Evolutionary conservation across 2,329 filamentous ascomycete genomes (phyloP).

Genomic region (Triangularia setosa): DNA sequence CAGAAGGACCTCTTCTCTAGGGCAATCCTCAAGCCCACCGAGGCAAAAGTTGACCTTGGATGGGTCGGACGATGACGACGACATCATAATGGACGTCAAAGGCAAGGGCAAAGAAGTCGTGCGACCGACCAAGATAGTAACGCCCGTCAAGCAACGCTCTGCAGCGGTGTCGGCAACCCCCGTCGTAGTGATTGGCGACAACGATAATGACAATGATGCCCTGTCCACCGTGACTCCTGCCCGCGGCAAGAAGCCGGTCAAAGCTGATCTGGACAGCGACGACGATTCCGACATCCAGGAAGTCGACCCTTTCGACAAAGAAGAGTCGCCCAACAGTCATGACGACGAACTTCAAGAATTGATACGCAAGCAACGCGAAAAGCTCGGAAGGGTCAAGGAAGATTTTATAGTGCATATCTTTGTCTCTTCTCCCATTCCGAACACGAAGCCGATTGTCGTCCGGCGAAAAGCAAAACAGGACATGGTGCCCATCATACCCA

Average conservation of each 20-base stretch:
- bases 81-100: slow-evolving; percentile 23
- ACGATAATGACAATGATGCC: slow-evolving; percentile 13
- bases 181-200: slow-evolving; percentile 23
- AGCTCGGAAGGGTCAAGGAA: not conserved
- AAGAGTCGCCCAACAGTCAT: slow-evolving; percentile 2
- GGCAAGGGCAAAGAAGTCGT: slow-evolving; percentile 26
- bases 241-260: not conserved
- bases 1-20: not conserved
- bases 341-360: slow-evolving; percentile 7
- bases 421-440: slow-evolving; percentile 62
- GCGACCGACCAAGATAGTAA: slow-evolving; percentile 7
- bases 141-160: slow-evolving; percentile 4
- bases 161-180: not conserved
- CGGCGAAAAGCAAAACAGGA: slow-evolving; percentile 64
- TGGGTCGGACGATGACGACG: slow-evolving; percentile 16
- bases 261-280: slow-evolving; percentile 1
- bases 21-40: not conserved
- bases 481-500: slow-evolving; percentile 61
- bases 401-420: slow-evolving; percentile 58
- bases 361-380: slow-evolving; percentile 39
- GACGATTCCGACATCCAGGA: not conserved
- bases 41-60: slow-evolving; percentile 7
- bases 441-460: slow-evolving; percentile 48
- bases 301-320: not conserved
- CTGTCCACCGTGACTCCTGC: not conserved